Conservation (phyloP, 306 rosid genomes). For the Medicago truncatula region DNA sequence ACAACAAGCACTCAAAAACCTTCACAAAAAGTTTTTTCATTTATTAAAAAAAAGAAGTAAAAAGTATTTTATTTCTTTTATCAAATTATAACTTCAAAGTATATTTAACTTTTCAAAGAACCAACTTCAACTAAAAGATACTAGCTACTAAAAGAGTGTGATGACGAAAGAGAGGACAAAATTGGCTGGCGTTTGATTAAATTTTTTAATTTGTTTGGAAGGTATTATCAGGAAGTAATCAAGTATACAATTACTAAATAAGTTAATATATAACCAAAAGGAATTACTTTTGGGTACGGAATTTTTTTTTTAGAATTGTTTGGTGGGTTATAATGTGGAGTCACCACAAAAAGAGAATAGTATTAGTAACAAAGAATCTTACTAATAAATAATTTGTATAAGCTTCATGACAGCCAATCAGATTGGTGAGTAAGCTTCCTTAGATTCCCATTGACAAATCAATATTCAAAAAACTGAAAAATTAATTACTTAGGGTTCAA, state of each 20-base stretch:
- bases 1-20: too few species aligned
- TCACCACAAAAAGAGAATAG: constrained; percentile 17
- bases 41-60: too few species aligned
- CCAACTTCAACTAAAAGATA: constrained; percentile 26
- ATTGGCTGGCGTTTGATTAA: constrained; percentile 31
- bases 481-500: too few species aligned
- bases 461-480: too few species aligned
- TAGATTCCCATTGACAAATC: neutral
- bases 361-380: constrained; percentile 2
- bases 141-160: constrained; percentile 37
- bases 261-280: constrained; percentile 7
- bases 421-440: constrained; percentile 22
- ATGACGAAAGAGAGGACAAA: constrained; percentile 34
- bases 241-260: neutral
- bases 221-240: neutral
- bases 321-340: constrained; percentile 33
- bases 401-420: constrained; percentile 42
- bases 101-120: neutral
- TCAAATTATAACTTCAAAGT: neutral
- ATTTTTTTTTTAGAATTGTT: constrained; percentile 10
- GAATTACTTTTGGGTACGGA: constrained; percentile 46
- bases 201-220: constrained; percentile 20
- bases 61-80: too few species aligned
- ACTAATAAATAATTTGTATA: constrained; percentile 3
- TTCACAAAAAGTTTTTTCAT: too few species aligned